phyloP scores from a whole-genome alignment of 495 filamentous ascomycete genomes.

The Daldinia loculata region DNA sequence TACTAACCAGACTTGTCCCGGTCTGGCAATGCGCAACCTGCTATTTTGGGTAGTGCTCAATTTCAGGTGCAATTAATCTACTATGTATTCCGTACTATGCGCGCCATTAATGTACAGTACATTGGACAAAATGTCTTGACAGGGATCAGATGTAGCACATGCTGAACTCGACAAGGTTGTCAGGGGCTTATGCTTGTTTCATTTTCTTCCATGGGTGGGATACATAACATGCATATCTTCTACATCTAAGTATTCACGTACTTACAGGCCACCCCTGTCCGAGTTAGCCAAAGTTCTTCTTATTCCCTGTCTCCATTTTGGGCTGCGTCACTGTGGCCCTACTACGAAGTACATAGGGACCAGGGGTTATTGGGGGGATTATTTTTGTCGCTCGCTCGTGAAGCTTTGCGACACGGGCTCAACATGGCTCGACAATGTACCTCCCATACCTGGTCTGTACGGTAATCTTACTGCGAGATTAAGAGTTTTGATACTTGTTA shows the following conservation, averaged over 20 bases:
- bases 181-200: conserved; percentile 44
- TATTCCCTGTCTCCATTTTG: conserved; percentile 39
- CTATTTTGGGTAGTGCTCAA: conserved; percentile 41
- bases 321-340: conserved; percentile 44
- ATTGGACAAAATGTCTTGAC: conserved; percentile 32
- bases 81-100: conserved; percentile 40
- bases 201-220: conserved; percentile 42
- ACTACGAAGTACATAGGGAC: too few species aligned
- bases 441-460: conserved; percentile 24
- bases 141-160: conserved; percentile 42
- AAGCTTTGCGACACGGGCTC: conserved; percentile 29
- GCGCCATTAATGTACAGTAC: conserved; percentile 35
- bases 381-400: conserved; percentile 42
- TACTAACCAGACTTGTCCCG: conserved; percentile 33
- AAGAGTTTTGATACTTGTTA: conserved; percentile 26
- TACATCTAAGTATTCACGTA: conserved; percentile 3
- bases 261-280: conserved; percentile 23
- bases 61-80: conserved; percentile 43
- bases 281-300: conserved; percentile 18
- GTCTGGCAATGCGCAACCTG: conserved; percentile 30
- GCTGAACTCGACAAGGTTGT: conserved; percentile 39
- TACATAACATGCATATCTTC: conserved; percentile 20
- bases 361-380: conserved; percentile 24
- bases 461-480: conserved; percentile 41
- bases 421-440: conserved; percentile 18